Conservation (phyloP, 163 green algal species). For the Scenedesmus sp. region DNA sequence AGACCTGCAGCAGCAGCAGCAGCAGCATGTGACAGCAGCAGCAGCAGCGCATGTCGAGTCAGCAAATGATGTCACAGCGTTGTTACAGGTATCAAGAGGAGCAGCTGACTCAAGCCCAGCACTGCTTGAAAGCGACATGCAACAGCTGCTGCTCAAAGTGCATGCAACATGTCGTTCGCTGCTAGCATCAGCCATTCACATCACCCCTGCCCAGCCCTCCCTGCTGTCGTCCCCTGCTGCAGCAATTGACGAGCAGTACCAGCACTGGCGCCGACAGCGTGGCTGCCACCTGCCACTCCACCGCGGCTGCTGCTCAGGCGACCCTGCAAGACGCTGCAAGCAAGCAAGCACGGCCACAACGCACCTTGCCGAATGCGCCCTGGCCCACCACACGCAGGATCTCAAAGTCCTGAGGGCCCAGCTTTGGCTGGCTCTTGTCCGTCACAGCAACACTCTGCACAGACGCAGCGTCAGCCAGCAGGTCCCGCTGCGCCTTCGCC, state of each 20-base stretch:
- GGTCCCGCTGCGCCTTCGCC: conserved; percentile 44
- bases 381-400: conserved; percentile 96
- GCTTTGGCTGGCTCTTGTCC: conserved; percentile 33
- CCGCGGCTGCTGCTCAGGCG: too few relatives aligned
- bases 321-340: too few relatives aligned
- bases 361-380: conserved; percentile 98
- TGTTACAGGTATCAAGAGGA: not conserved
- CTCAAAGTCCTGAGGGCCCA: conserved; percentile 94
- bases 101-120: not conserved
- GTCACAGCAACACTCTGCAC: conserved; percentile 37
- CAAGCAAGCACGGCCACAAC: not conserved
- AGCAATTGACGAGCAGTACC: too few relatives aligned
- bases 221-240: too few relatives aligned
- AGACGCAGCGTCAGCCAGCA: conserved; percentile 36
- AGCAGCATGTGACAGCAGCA: not conserved
- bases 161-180: too few relatives aligned
- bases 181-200: too few relatives aligned
- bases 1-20: conserved; percentile 70
- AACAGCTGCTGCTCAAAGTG: not conserved
- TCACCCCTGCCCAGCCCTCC: too few relatives aligned
- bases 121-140: too few relatives aligned
- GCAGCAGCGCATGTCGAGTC: too few relatives aligned
- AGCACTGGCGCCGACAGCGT: too few relatives aligned
- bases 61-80: not conserved
- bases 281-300: too few relatives aligned